phyloP scores from a whole-genome alignment of 2,329 filamentous ascomycete species.

The Stylonectria norvegica region DNA sequence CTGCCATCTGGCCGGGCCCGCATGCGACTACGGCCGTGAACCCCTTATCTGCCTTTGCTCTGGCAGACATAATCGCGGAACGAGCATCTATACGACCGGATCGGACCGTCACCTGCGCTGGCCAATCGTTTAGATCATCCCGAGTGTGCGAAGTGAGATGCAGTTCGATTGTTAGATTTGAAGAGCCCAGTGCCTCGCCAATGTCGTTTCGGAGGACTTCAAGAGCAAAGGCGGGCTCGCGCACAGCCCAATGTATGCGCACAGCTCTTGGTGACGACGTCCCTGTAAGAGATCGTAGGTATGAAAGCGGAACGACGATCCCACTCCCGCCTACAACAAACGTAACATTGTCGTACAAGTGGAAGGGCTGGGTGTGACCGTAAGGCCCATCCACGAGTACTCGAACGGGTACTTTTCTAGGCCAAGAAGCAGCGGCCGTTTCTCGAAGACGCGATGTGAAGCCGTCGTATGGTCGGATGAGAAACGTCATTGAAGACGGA shows the following conservation, averaged over 20 bases:
- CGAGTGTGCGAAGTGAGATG: constrained; percentile 31
- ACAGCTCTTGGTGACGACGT: constrained; percentile 20
- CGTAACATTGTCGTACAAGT: constrained; percentile 37
- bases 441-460: constrained; percentile 40
- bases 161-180: constrained; percentile 34
- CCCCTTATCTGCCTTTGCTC: constrained; percentile 16
- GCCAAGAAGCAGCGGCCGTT: constrained; percentile 24
- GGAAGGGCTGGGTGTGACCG: constrained; percentile 38
- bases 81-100: constrained; percentile 34
- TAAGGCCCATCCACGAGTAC: constrained; percentile 46
- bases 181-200: constrained; percentile 22
- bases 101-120: constrained; percentile 15
- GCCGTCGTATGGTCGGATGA: constrained; percentile 45
- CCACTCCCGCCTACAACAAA: constrained; percentile 46
- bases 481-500: constrained; percentile 34
- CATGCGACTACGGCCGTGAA: constrained; percentile 43
- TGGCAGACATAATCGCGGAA: constrained; percentile 30
- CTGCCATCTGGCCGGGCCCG: constrained; percentile 43
- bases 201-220: constrained; percentile 36
- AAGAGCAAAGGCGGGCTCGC: constrained; percentile 37
- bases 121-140: constrained; percentile 9
- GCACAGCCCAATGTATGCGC: constrained; percentile 42
- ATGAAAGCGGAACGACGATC: constrained; percentile 41
- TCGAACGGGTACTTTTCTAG: constrained; percentile 26
- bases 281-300: constrained; percentile 30